Conservation (phyloP, 139 green algal genomes). For the Chlamydomonas asymmetrica region DNA sequence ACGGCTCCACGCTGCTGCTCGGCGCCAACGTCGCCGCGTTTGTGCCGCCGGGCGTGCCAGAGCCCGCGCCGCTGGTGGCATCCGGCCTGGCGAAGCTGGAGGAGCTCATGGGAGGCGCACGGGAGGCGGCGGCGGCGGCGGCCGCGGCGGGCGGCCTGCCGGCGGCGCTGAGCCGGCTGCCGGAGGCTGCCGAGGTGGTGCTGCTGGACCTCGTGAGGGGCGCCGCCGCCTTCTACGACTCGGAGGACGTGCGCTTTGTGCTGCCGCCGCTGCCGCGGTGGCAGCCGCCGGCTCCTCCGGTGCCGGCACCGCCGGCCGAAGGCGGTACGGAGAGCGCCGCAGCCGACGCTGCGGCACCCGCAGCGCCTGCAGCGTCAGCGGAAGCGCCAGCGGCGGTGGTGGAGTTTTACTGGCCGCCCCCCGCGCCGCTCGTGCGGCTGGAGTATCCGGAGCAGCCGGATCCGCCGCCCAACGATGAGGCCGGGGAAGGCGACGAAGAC, state of each 20-base stretch:
- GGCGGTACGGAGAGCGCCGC: background rate
- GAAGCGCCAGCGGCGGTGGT: background rate
- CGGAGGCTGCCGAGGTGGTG: background rate
- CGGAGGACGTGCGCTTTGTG: constrained; percentile 1
- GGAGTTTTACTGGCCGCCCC: constrained; percentile 13
- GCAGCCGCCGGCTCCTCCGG: no score
- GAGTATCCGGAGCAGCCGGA: constrained; percentile 29
- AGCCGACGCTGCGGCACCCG: background rate
- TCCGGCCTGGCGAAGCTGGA: constrained; percentile 1
- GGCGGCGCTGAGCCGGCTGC: background rate
- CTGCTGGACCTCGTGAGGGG: constrained; percentile 6
- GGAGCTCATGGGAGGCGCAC: background rate
- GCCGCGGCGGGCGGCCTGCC: background rate
- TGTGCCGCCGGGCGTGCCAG: constrained; percentile 13
- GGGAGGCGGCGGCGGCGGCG: background rate
- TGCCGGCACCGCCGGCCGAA: background rate
- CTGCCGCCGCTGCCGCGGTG: no score
- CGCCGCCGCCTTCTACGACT: constrained; percentile 13
- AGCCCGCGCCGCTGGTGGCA: constrained; percentile 8
- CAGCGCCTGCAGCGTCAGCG: no score
- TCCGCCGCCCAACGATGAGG: background rate
- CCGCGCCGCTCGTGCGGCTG: constrained; percentile 18
- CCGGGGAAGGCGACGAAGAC: background rate
- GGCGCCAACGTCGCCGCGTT: constrained; percentile 12
- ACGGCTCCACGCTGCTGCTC: constrained; percentile 23